Conservation (phyloP, 345 rosid genomes). For the Abelmoschus esculentus region DNA sequence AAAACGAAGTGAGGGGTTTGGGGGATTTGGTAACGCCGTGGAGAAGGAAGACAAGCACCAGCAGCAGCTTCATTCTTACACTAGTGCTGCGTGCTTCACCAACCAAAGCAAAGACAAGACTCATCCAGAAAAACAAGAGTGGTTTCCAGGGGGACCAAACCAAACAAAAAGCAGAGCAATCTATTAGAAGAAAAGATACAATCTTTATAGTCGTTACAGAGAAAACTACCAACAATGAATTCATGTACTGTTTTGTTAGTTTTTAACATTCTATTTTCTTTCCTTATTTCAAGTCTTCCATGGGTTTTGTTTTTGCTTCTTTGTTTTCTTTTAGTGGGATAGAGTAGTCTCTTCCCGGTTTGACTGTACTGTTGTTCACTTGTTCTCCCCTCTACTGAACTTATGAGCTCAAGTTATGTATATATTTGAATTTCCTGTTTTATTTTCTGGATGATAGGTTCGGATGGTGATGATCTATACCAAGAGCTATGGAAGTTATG, state of each 20-base stretch:
- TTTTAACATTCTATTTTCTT: neutral
- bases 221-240: conserved; percentile 12
- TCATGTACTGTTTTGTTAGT: conserved; percentile 9
- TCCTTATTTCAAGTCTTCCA: neutral
- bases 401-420: too few species aligned
- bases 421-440: neutral
- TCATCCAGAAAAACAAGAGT: too few species aligned
- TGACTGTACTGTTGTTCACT: too few species aligned
- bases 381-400: too few species aligned
- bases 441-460: conserved; percentile 20
- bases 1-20: too few species aligned
- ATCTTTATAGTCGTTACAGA: conserved; percentile 15
- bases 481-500: conserved; percentile 78
- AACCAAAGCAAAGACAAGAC: too few species aligned
- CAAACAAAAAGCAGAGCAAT: too few species aligned
- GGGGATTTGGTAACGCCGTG: too few species aligned
- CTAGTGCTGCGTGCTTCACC: too few species aligned
- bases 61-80: too few species aligned
- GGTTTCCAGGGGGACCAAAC: too few species aligned
- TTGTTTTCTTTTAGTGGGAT: conserved; percentile 26
- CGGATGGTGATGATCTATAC: conserved; percentile 37
- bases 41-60: too few species aligned
- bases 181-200: neutral
- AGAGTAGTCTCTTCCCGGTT: conserved; percentile 22
- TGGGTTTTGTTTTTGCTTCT: conserved; percentile 19